Base-by-base conservation (phyloP, 345 rosid genomes). In the Aegle marmelos region DNA sequence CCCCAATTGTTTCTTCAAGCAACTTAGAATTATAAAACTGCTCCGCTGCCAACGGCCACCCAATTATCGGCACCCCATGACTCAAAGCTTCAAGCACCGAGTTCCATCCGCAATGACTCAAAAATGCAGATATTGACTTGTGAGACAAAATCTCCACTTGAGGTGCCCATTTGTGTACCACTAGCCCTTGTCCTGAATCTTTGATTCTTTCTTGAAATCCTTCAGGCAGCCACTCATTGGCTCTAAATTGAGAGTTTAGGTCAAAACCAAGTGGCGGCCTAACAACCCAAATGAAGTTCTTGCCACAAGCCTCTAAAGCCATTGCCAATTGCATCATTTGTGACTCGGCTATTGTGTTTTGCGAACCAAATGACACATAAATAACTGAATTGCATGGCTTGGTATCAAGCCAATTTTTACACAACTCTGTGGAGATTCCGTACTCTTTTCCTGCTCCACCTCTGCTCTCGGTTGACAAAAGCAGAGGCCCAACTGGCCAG, bases 51-150 rank as follows among this genome's bases (percentile, higher is more conserved):
- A 81, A 9, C 0, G 83, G 73, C 85, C 88, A 83, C 28, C 82
- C 82, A 16, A 86, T n/a, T 11, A 83, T 16, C 6, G 85, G 81
- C 9, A 86, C 85, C 0, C 83, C 81, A 7, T 73, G 34, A 62
- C 70, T 79, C 0, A 86, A 79, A 9, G 88, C 37, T 75, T 86
- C 86, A 5, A 81, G 75, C 30, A 81, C 76, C 0, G 86, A 85
- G 36, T 83, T 85, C 88, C 88, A 83, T 7, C 88, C 86, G 24
- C 88, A 83, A 16, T 85, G 88, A 28, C 83, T 85, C 58, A 85
- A 21, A 39, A 85, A 85, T 31, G 79, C 81, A 31, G 81, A 78
- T 5, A 72, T 31, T 2, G 85, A 81, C 25, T 65, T 69, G 14
- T 81, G 86, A 5, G 83, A 69, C 68, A 86, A 48, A 30, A 86